These are phyloP conservation scores for Ascochyta koolunga DNA, from an alignment of 2,329 filamentous ascomycete genomes.

Conservation along the genomic window DNA sequence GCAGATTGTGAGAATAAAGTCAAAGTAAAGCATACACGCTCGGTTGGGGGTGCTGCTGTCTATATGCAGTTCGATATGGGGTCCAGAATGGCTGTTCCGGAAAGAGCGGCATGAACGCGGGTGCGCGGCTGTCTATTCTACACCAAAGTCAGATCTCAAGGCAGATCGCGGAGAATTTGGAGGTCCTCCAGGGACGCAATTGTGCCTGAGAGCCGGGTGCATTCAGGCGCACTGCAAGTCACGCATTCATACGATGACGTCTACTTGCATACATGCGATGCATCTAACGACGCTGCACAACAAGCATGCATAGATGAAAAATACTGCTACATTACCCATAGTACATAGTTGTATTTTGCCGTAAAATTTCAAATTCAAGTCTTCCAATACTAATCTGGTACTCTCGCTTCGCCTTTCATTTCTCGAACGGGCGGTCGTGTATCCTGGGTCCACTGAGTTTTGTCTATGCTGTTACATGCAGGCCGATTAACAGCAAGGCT, in stretches of 20 bases:
- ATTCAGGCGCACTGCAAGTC: slow-evolving; percentile 7
- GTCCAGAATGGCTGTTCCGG: slow-evolving; percentile 4
- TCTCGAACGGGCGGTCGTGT: too few relatives aligned
- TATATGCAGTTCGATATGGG: neutral
- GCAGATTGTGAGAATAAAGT: neutral
- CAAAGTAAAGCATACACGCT: neutral
- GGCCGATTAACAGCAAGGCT: too few relatives aligned
- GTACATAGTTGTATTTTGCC: neutral
- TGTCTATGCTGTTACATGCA: too few relatives aligned
- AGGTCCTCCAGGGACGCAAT: neutral
- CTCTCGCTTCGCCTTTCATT: too few relatives aligned
- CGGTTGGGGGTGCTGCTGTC: neutral
- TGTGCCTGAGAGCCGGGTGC: slow-evolving; percentile 3
- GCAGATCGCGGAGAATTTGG: neutral
- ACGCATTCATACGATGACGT: slow-evolving; percentile 7
- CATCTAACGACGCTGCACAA: neutral
- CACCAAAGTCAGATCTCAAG: neutral
- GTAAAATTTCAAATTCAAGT: too few relatives aligned
- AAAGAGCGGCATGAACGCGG: slow-evolving; percentile 8
- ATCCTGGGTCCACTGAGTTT: too few relatives aligned
- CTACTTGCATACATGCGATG: neutral
- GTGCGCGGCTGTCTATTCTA: slow-evolving; percentile 2
- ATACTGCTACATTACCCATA: neutral
- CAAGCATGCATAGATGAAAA: neutral
- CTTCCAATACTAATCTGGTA: too few relatives aligned